Evolutionary conservation across 495 filamentous ascomycete genomes (phyloP), one percentile per base, ranked within the genome.

Genomic region (Penicillium taxi): DNA sequence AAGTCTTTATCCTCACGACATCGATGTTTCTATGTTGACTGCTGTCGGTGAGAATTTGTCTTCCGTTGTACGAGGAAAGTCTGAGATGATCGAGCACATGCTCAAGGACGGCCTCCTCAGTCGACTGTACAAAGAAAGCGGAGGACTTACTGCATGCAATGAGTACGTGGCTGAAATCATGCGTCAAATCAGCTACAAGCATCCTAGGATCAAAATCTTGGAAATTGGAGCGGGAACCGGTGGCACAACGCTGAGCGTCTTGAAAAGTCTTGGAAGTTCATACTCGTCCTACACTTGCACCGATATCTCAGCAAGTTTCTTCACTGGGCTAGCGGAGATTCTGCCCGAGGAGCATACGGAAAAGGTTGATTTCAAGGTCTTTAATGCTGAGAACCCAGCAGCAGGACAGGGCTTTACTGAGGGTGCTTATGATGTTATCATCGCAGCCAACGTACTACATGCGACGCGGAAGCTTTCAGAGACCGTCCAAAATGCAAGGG

Each of bases 211-310:
- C 19, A 23, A 18, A 3, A 26, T 36, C 16, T 12, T 30, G 3
- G 34, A 36, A 9, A 24, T 38, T 16, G 31, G 42, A 5, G 29
- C 42, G 3, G 42, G 32, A 1, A 70, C 65, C 4, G 66, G 69
- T 1, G 58, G 56, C 6, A 45, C 65, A 2, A 32, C 30, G 5
- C 9, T 19, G 15, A 19, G 16, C 0, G 41, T 70, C 9, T 26
- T 55, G 0, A 19, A 28, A 34, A 13, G 14, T 1, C 0, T 34
- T 44, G 31, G 18, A 8, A 15, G 4, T 9, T n/a, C 15, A 24
- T 44, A 35, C 20, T 31, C 39, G 0, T 48, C 58, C n/a, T 74
- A 73, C 34, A 72, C 64, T 5, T 68, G 59, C 46, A 76, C 73
- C 5, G 71, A 32, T 32, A n/a, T 32, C 18, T 19, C 30, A 0